Percentiles rank a stretch among this genome's conserved stretches.
Evolutionary conservation across 345 rosid species (phyloP).

Genomic region (Aquilaria malaccensis): DNA sequence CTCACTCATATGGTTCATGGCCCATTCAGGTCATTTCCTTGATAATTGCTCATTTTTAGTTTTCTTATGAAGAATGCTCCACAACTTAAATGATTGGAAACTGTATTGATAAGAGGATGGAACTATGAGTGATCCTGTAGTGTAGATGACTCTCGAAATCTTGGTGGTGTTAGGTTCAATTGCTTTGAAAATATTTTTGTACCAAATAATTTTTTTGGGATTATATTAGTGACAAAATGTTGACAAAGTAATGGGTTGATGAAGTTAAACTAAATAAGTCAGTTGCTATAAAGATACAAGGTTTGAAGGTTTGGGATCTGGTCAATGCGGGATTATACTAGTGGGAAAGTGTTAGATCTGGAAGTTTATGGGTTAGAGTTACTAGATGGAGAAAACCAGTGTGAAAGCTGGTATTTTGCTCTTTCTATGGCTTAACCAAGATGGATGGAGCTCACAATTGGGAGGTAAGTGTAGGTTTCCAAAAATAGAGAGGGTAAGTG

Average conservation of each 20-base stretch:
- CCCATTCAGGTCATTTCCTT: slow-evolving; percentile 52
- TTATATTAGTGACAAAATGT: slow-evolving; percentile 78
- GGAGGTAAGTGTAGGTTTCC: too few relatives aligned
- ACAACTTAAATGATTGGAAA: too few relatives aligned
- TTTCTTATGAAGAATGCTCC: neutral
- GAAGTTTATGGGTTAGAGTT: too few relatives aligned
- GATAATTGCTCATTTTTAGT: neutral
- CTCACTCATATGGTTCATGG: slow-evolving; percentile 57
- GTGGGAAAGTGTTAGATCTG: too few relatives aligned
- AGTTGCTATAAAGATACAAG: slow-evolving; percentile 84
- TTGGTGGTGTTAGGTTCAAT: slow-evolving; percentile 60
- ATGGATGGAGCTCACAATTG: too few relatives aligned
- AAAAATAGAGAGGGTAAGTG: too few relatives aligned
- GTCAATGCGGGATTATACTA: slow-evolving; percentile 53
- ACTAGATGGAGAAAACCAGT: too few relatives aligned
- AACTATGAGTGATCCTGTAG: slow-evolving; percentile 31
- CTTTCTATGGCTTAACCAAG: too few relatives aligned
- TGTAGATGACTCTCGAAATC: slow-evolving; percentile 66
- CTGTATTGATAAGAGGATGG: neutral
- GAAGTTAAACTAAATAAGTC: slow-evolving; percentile 89
- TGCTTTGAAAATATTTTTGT: slow-evolving; percentile 52
- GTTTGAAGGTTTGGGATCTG: slow-evolving; percentile 89
- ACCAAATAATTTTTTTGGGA: slow-evolving; percentile 94
- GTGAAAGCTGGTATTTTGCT: too few relatives aligned
- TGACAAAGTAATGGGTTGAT: slow-evolving; percentile 96